Evolutionary conservation across 257 asterid genomes (phyloP), one percentile per base, ranked within the genome.

Genomic region (Rubia yunnanensis): DNA sequence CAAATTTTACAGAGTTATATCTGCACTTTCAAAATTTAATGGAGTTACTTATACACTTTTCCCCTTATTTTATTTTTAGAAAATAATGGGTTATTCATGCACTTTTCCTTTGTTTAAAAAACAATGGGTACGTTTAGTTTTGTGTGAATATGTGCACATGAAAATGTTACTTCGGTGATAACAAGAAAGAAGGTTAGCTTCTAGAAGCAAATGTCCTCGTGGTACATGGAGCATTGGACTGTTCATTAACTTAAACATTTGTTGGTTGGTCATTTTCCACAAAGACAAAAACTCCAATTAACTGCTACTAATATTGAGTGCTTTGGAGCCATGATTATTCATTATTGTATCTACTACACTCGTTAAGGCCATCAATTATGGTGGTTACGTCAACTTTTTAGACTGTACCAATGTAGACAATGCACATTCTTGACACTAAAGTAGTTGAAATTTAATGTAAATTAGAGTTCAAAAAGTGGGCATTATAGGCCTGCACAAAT

Each of bases 221-320:
- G 22, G 66, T 64, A 59, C 66, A 22, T 63, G 38, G 70, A 71
- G 75, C 75, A 63, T n/a, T 64, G 70, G 6, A 55, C 69, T 49
- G 26, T 36, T 54, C 41, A 22, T 64, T 38, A 38, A 22, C 38
- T 54, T 30, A 70, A 28, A 28, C 18, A 44, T 30, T 64, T 44
- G 53, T 65, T 57, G 46, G 28, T 44, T 65, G 31, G 31, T 30
- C 20, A 13, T 44, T 38, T 32, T 48, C 65, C 61, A 58, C 71
- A 46, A 54, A 18, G 54, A 56, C 72, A 72, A 72, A 64, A 72
- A 54, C 48, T 59, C 23, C 62, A 57, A 65, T 22, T 44, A 44
- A 44, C 26, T 24, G 62, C 61, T 46, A 71, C 48, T 55, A 30
- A 46, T 65, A 17, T 57, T 32, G 71, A 24, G 48, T 20, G 49